phyloP scores from a whole-genome alignment of 2,329 filamentous ascomycete genomes.

The Xylaria sp. region DNA sequence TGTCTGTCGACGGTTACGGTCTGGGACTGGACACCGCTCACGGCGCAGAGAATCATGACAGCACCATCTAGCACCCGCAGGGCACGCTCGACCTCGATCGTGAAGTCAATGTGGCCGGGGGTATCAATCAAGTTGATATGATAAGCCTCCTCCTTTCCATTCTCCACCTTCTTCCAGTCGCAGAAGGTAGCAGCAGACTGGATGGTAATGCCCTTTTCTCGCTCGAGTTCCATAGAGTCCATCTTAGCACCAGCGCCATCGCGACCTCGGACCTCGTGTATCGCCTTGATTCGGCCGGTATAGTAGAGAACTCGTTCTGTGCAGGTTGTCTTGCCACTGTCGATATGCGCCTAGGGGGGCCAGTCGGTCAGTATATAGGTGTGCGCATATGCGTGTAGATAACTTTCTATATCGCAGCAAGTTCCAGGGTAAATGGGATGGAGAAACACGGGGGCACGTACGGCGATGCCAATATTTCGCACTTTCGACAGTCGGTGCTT shows the following conservation, averaged over 20 bases:
- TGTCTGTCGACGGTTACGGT: constrained; percentile 98
- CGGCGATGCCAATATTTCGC: constrained; percentile 97
- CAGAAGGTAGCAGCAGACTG: constrained; percentile 98
- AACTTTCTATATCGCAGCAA: not conserved
- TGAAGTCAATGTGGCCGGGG: constrained; percentile 98
- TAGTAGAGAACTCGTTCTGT: constrained; percentile 98
- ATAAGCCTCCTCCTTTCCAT: constrained; percentile 88
- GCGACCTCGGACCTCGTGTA: constrained; percentile 95
- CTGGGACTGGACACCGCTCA: constrained; percentile 96
- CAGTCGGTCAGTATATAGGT: constrained; percentile 29
- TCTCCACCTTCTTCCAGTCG: constrained; percentile 90
- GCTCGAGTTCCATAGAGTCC: constrained; percentile 99
- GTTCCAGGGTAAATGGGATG: not conserved
- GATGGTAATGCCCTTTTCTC: constrained; percentile 99
- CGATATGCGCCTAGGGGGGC: constrained; percentile 82
- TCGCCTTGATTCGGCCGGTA: constrained; percentile 94
- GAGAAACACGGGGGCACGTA: constrained; percentile 57
- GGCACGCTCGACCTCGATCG: constrained; percentile 96
- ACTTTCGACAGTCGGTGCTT: constrained; percentile 81
- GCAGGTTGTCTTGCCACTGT: constrained; percentile 96
- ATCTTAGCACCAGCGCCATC: constrained; percentile 98
- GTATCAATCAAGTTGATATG: constrained; percentile 99
- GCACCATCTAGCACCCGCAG: constrained; percentile 94
- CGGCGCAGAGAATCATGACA: constrained; percentile 98
- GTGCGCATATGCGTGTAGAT: not conserved